Evolutionary conservation across 2,329 filamentous ascomycete species (phyloP), one percentile per base, ranked within the genome.

Genomic region (Penicillium hesseltinei): DNA sequence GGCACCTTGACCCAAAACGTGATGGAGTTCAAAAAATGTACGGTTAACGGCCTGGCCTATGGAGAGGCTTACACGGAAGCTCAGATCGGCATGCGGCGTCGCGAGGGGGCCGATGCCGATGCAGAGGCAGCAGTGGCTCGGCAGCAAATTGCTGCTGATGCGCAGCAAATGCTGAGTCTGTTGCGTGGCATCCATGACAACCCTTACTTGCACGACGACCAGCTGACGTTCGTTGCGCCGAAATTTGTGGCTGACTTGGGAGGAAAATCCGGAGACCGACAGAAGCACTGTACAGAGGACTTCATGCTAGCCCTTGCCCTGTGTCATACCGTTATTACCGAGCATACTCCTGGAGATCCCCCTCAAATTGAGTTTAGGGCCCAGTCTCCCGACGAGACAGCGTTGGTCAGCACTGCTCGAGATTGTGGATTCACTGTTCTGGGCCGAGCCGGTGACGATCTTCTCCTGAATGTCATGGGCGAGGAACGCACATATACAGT

Each of bases 21-120:
- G 52, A 96, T 96, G 94, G 95, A 99, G 74, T 99, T 97, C 84
- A 99, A 97, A 76, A 99, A 99, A 76, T 92, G 89, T 54, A 96
- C 92, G 0, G 88, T 99, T 75, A 97, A 97, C 69, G 93, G 93
- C n/a, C 85, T 94, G 59, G 87, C 92, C 0, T 99, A 99, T 66
- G 94, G 95, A 60, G 94, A 99, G 77, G 94, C 94, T 0, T 99
- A 97, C 70, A 99, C 95, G 0, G 94, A 99, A 75, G 94, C 94
- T 0, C 91, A 96, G 74, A 90, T 93, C 51, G 94, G 94, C 56
- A 94, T 99, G 90, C 92, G 96, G 72, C 92, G 93, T 75, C 86
- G 94, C 59, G 80, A 93, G 74, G 94, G 94, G 48, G 83, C 96
- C 50, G 87, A 97, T 69, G 88, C 92, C 4, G 92, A 93, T 62